These are phyloP conservation scores for Dunaliella sp. DNA, from an alignment of 139 green algal genomes.

Conservation along the genomic window DNA sequence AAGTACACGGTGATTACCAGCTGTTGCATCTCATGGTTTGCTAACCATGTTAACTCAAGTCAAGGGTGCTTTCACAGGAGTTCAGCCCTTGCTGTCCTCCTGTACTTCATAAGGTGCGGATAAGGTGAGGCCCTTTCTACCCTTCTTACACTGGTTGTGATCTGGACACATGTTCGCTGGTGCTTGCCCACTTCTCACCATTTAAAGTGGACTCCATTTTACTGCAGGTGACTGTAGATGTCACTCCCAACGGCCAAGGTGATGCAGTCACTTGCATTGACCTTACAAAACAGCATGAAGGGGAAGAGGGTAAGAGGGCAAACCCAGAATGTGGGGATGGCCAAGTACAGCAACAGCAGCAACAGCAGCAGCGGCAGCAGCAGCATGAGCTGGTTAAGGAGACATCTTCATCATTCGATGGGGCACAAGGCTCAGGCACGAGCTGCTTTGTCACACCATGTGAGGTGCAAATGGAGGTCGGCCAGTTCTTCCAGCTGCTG, in stretches of 20 bases:
- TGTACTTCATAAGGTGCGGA: not conserved
- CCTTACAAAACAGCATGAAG: not conserved
- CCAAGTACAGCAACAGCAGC: too few relatives aligned
- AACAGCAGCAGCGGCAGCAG: not conserved
- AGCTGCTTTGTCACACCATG: conserved; percentile 45
- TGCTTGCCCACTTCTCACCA: not conserved
- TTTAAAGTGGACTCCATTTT: not conserved
- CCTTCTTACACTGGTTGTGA: not conserved
- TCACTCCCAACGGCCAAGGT: conserved; percentile 1
- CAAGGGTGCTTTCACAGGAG: not conserved
- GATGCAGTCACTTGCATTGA: not conserved
- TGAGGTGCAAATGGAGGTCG: conserved; percentile 26
- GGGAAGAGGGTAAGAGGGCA: not conserved
- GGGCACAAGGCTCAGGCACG: not conserved
- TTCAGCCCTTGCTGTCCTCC: not conserved
- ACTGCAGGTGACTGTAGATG: not conserved
- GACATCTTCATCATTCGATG: too few relatives aligned
- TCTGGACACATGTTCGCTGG: not conserved
- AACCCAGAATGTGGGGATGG: not conserved
- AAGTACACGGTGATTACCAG: too few relatives aligned
- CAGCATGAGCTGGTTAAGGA: not conserved
- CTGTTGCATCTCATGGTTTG: too few relatives aligned
- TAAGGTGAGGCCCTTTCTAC: not conserved
- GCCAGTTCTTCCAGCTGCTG: conserved; percentile 32
- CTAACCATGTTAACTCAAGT: too few relatives aligned